Percentiles rank a stretch among this genome's conserved stretches.
Evolutionary conservation across 768 basidiomycete species (phyloP).

Genomic region (Lyophyllum decastes): DNA sequence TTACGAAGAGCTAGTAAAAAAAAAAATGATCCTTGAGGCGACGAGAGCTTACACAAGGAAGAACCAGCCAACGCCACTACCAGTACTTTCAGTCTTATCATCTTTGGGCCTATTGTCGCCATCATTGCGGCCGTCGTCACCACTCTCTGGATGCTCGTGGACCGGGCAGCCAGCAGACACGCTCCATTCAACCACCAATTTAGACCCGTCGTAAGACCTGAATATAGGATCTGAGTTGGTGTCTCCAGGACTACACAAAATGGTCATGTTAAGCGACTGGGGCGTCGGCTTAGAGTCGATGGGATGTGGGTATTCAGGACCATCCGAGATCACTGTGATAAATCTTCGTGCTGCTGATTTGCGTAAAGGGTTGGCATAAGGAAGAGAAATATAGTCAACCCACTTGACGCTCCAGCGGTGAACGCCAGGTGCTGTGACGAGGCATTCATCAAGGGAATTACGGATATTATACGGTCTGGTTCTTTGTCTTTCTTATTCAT

Average conservation of each 20-base stretch:
- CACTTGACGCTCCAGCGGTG: conserved; percentile 38
- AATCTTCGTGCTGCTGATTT: conserved; percentile 48
- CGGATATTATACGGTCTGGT: conserved; percentile 63
- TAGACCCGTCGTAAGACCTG: conserved; percentile 58
- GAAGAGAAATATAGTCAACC: conserved; percentile 14
- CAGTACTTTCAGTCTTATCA: conserved; percentile 43
- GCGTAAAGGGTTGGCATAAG: conserved; percentile 5
- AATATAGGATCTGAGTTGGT: conserved; percentile 48
- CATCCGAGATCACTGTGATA: conserved; percentile 58
- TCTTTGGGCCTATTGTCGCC: conserved; percentile 19
- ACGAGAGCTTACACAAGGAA: conserved; percentile 71
- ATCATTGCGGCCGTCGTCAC: conserved; percentile 19
- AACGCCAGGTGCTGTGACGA: conserved; percentile 32
- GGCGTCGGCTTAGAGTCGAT: conserved; percentile 40
- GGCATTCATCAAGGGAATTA: conserved; percentile 70
- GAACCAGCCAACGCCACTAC: conserved; percentile 87
- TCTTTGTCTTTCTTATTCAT: conserved; percentile 58
- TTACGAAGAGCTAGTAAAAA: not conserved
- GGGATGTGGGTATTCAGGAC: conserved; percentile 59
- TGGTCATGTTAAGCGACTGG: conserved; percentile 62
- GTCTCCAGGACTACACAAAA: conserved; percentile 53
- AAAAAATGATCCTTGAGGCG: not conserved
- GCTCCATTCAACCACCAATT: conserved; percentile 62
- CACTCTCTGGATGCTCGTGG: conserved; percentile 34
- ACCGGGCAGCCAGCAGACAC: conserved; percentile 59